Conservation (phyloP, 2,329 filamentous ascomycete genomes). For the Colletotrichum lupini region DNA sequence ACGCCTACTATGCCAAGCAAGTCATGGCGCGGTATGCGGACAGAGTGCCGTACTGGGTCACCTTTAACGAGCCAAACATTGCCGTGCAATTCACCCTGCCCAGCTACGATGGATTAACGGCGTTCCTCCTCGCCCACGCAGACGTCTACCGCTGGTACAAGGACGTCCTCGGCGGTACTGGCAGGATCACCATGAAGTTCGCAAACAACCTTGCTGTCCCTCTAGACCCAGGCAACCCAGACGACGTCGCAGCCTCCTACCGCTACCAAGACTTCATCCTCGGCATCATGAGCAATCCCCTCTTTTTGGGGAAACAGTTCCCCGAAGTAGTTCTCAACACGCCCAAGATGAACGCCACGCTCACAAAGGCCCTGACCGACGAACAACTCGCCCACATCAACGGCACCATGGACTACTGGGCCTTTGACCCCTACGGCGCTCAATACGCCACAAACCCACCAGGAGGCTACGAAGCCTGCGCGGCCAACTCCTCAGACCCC, state of each 20-base stretch:
- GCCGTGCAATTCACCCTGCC: slow-evolving; percentile 49
- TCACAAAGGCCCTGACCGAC: slow-evolving; percentile 55
- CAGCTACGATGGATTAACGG: slow-evolving; percentile 44
- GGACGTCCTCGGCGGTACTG: slow-evolving; percentile 58
- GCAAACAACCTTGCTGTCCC: slow-evolving; percentile 62
- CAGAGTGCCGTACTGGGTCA: slow-evolving; percentile 63
- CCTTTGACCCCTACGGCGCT: slow-evolving; percentile 66
- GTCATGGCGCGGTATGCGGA: slow-evolving; percentile 62
- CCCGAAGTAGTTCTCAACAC: slow-evolving; percentile 55
- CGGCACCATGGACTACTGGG: slow-evolving; percentile 65
- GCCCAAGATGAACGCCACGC: slow-evolving; percentile 50
- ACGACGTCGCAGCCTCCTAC: slow-evolving; percentile 56
- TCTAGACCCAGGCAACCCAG: slow-evolving; percentile 44
- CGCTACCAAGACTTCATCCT: slow-evolving; percentile 61
- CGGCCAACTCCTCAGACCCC: slow-evolving; percentile 48
- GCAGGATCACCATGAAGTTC: slow-evolving; percentile 61
- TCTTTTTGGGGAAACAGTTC: slow-evolving; percentile 63
- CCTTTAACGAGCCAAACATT: slow-evolving; percentile 63
- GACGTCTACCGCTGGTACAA: slow-evolving; percentile 62
- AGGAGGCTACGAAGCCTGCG: slow-evolving; percentile 59
- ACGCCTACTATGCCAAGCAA: slow-evolving; percentile 64
- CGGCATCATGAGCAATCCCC: slow-evolving; percentile 62
- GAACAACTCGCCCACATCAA: slow-evolving; percentile 59
- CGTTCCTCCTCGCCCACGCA: slow-evolving; percentile 60
- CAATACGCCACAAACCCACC: slow-evolving; percentile 59